Evolutionary conservation across 2,329 filamentous ascomycete genomes (phyloP), one percentile per base, ranked within the genome.

Genomic region (Trichoderma pleuroti): DNA sequence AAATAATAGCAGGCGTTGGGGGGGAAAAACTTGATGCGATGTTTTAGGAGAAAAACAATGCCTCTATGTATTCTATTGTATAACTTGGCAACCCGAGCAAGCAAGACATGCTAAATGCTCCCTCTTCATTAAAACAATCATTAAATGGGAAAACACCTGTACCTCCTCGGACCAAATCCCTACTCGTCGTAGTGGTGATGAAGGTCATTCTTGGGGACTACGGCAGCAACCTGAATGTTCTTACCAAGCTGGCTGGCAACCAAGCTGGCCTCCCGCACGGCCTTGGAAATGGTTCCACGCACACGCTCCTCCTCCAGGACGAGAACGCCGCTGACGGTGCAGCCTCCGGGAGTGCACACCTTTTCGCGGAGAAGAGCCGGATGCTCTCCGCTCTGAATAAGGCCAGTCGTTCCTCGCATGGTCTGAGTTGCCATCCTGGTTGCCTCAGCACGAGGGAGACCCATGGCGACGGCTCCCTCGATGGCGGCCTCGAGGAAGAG

Each of bases 391-490:
- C 82, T 86, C 69, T 92, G 83, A 12, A 94, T 88, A 75, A 94
- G 77, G 0, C 87, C 88, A 0, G 92, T 90, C 0, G 91, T 89
- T 26, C 92, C 92, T 74, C 88, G 86, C 90, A 94, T 93, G 14
- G 90, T 89, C 83, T 95, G 92, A 1, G 92, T 90, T 30, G 92
- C 92, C 91, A 95, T 94, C 72, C 88, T 83, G 78, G 90, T 89
- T 1, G 92, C 92, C 77, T 94, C 91, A 2, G 86, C 87, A 61
- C 92, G 85, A 5, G 92, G 91, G 36, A 95, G 77, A 0, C 92
- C 92, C 90, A 93, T 93, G 16, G 92, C 91, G 1, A 95, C 91
- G 5, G 89, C 92, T 8, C 92, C 92, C 75, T 94, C 92, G 16
- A 92, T 89, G 59, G 92, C 86, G 8, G 91, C 91, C 80, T 95